These are phyloP conservation scores for Creolimax fragrantissima DNA, from an alignment of 78 protist species.

Conservation along the genomic window DNA sequence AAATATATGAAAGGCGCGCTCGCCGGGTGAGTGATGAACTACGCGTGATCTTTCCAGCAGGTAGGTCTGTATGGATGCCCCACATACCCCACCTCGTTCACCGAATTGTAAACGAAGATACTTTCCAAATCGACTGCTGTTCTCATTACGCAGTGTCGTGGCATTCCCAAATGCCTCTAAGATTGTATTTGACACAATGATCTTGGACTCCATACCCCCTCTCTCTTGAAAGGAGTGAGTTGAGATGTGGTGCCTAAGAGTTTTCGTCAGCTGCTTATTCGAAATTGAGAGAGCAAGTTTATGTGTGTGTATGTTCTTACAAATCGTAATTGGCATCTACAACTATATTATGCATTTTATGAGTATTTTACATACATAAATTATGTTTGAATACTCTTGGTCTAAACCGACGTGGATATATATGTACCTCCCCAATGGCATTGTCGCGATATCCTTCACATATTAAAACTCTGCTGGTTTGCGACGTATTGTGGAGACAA, in stretches of 20 bases:
- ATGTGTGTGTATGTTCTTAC: no score
- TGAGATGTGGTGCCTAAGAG: background rate
- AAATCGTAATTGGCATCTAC: no score
- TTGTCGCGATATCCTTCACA: no score
- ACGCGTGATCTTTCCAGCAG: slow-evolving; percentile 34
- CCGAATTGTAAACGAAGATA: slow-evolving; percentile 20
- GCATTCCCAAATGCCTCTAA: slow-evolving; percentile 58
- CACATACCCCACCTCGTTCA: background rate
- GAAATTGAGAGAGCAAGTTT: no score
- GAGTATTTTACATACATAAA: no score
- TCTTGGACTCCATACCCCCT: slow-evolving; percentile 36
- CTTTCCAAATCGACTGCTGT: slow-evolving; percentile 58
- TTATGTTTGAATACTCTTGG: no score
- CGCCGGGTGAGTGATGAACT: slow-evolving; percentile 42
- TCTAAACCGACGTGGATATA: no score
- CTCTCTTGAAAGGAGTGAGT: background rate
- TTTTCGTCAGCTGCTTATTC: no score
- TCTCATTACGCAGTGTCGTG: slow-evolving; percentile 45
- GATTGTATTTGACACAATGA: slow-evolving; percentile 51
- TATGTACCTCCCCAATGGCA: no score
- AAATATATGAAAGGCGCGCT: background rate
- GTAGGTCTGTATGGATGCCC: slow-evolving; percentile 24
- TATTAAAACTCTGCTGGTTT: no score
- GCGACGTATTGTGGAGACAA: no score
- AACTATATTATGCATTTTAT: no score